A percentile compares a stretch with the other conserved stretches of the same genome.
These are phyloP conservation scores for Beauveria rudraprayagi DNA, from an alignment of 2,329 filamentous ascomycete species.

Conservation along the genomic window DNA sequence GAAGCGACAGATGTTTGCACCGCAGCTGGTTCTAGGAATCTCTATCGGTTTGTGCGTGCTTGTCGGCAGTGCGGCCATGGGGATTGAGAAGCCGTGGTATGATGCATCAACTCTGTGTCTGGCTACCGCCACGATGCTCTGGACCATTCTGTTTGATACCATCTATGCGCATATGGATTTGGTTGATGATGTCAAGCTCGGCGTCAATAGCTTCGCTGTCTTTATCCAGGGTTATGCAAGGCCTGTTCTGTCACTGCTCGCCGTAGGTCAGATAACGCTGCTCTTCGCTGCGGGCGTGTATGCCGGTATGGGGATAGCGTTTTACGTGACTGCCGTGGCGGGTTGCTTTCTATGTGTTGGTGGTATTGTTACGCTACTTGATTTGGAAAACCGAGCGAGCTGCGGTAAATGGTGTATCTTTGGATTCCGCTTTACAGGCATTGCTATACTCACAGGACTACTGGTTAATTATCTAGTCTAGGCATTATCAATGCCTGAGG, in stretches of 20 bases:
- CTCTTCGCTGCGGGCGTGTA: not conserved
- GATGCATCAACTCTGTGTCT: slow-evolving; percentile 19
- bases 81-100: slow-evolving; percentile 15
- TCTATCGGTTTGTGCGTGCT: slow-evolving; percentile 24
- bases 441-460: not conserved
- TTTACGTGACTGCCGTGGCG: not conserved
- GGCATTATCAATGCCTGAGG: too few species aligned
- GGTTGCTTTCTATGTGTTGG: not conserved
- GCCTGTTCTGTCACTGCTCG: not conserved
- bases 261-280: not conserved
- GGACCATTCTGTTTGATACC: slow-evolving; percentile 28
- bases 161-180: slow-evolving; percentile 29
- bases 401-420: not conserved
- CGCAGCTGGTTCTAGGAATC: slow-evolving; percentile 28
- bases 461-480: not conserved
- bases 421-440: not conserved
- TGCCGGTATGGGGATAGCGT: not conserved
- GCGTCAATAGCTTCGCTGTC: slow-evolving; percentile 27
- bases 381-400: not conserved
- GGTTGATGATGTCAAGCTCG: slow-evolving; percentile 24
- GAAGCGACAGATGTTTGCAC: slow-evolving; percentile 28
- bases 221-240: not conserved
- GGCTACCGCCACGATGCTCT: slow-evolving; percentile 22
- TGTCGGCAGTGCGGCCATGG: slow-evolving; percentile 22
- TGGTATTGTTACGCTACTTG: not conserved